Percentiles rank a stretch among this genome's conserved stretches.
Evolutionary conservation across 352 stramenopile species (phyloP).

Genomic region (Globisporangium mamillatum): DNA sequence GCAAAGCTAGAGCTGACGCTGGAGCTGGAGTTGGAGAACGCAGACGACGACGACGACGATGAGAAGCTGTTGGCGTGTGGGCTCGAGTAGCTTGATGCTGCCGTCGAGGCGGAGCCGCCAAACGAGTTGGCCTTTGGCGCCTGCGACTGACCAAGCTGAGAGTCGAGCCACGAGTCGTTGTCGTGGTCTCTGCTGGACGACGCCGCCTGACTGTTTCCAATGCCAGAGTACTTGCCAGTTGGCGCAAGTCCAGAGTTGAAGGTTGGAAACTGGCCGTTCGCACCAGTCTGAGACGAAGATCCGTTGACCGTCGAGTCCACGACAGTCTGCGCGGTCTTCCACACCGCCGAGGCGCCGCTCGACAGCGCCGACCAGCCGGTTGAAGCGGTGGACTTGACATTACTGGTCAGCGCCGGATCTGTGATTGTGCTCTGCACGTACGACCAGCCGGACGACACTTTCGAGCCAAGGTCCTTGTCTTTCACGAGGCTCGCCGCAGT

Average conservation of each 20-base stretch:
- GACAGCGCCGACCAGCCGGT: slow-evolving; percentile 75
- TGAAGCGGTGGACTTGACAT: slow-evolving; percentile 79
- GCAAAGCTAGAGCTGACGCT: slow-evolving; percentile 24
- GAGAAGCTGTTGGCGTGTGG: slow-evolving; percentile 40
- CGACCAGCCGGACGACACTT: slow-evolving; percentile 77
- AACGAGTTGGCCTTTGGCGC: slow-evolving; percentile 36
- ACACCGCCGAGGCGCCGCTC: slow-evolving; percentile 54
- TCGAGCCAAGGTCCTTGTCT: slow-evolving; percentile 70
- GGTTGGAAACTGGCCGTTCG: slow-evolving; percentile 40
- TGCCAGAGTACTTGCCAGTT: slow-evolving; percentile 64
- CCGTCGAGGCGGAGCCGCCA: slow-evolving; percentile 16
- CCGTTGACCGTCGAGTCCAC: slow-evolving; percentile 41
- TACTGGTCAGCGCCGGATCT: slow-evolving; percentile 63
- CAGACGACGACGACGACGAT: slow-evolving; percentile 37
- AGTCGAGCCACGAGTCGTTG: slow-evolving; percentile 71
- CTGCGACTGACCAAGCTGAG: slow-evolving; percentile 31
- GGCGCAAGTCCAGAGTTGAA: slow-evolving; percentile 54
- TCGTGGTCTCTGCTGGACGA: slow-evolving; percentile 39
- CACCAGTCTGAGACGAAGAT: slow-evolving; percentile 15
- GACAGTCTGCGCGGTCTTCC: slow-evolving; percentile 62
- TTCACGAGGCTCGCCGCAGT: slow-evolving; percentile 70
- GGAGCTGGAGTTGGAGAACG: slow-evolving; percentile 24
- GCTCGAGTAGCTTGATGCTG: slow-evolving; percentile 17
- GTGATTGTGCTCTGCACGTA: slow-evolving; percentile 72
- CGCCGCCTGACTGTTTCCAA: slow-evolving; percentile 28